phyloP scores from a whole-genome alignment of 768 basidiomycete species.

The Xerocomellus dryophilus region DNA sequence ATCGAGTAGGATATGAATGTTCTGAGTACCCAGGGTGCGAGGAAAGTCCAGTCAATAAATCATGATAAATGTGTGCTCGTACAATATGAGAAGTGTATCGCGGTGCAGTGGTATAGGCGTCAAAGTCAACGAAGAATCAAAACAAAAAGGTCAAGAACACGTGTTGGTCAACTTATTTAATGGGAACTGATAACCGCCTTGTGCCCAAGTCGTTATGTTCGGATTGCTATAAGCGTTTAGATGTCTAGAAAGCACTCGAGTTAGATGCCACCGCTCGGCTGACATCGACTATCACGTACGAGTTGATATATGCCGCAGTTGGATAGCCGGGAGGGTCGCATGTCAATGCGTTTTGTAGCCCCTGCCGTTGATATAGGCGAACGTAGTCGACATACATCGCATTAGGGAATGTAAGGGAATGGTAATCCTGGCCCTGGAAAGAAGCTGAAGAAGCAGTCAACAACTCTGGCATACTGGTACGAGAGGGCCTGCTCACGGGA shows the following conservation, averaged over 20 bases:
- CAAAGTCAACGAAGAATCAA: conserved; percentile 4
- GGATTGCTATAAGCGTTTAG: conserved; percentile 68
- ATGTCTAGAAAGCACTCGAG: conserved; percentile 21
- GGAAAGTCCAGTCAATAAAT: conserved; percentile 21
- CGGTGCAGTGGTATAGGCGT: conserved; percentile 17
- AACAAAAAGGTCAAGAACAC: conserved; percentile 18
- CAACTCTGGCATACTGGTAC: background rate
- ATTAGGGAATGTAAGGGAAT: conserved; percentile 64
- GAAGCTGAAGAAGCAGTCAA: conserved; percentile 37
- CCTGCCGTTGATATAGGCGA: conserved; percentile 79
- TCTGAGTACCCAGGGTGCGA: background rate
- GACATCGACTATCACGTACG: conserved; percentile 36
- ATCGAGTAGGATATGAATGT: conserved; percentile 17
- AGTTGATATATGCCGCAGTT: conserved; percentile 74
- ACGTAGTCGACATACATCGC: conserved; percentile 89
- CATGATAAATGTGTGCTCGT: conserved; percentile 26
- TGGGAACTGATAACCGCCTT: conserved; percentile 74
- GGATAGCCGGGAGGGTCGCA: conserved; percentile 80
- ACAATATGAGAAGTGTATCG: conserved; percentile 25
- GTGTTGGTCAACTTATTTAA: conserved; percentile 46
- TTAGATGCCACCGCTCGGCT: conserved; percentile 6
- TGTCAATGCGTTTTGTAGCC: conserved; percentile 61
- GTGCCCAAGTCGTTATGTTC: conserved; percentile 83
- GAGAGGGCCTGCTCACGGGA: conserved; percentile 42
- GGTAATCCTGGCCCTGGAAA: conserved; percentile 50